Conservation (phyloP, 345 rosid genomes). For the Acer saccharum region DNA sequence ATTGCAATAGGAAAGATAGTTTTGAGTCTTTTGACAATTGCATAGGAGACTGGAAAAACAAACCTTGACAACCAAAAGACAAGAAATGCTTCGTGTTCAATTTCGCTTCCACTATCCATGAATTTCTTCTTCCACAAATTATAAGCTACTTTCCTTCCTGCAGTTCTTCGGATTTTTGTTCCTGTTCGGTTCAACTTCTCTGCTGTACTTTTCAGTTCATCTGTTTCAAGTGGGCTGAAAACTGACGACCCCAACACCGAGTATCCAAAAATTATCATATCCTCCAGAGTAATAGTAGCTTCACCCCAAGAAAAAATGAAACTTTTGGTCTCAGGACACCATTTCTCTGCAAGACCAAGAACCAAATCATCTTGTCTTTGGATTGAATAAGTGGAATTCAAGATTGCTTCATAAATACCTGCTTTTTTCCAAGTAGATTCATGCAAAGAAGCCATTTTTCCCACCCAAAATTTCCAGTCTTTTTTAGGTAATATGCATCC, state of each 20-base stretch:
- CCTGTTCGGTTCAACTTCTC: constrained; percentile 16
- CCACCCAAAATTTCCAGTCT: constrained; percentile 51
- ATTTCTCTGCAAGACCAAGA: constrained; percentile 45
- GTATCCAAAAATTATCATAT: constrained; percentile 41
- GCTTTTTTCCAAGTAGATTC: constrained; percentile 41
- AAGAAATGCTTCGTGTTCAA: constrained; percentile 56
- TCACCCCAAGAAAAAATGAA: constrained; percentile 64
- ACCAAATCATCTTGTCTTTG: constrained; percentile 32
- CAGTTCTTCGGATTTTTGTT: not conserved
- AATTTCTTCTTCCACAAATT: constrained; percentile 25
- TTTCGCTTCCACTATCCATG: constrained; percentile 24
- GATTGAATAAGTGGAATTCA: constrained; percentile 41
- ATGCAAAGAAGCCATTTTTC: constrained; percentile 34
- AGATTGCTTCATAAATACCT: constrained; percentile 46
- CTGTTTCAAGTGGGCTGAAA: constrained; percentile 26
- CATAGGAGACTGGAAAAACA: constrained; percentile 16
- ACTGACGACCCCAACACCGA: constrained; percentile 49
- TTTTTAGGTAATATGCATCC: constrained; percentile 38
- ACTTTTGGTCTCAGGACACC: constrained; percentile 51
- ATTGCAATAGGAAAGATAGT: constrained; percentile 28
- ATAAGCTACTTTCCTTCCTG: not conserved
- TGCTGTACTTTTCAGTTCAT: constrained; percentile 22
- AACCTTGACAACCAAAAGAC: constrained; percentile 40
- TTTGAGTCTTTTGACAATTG: not conserved
- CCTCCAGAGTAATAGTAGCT: constrained; percentile 54